Evolutionary conservation across 208 protist species (phyloP), one percentile per base, ranked within the genome.

Genomic region (Leishmania mexicana): DNA sequence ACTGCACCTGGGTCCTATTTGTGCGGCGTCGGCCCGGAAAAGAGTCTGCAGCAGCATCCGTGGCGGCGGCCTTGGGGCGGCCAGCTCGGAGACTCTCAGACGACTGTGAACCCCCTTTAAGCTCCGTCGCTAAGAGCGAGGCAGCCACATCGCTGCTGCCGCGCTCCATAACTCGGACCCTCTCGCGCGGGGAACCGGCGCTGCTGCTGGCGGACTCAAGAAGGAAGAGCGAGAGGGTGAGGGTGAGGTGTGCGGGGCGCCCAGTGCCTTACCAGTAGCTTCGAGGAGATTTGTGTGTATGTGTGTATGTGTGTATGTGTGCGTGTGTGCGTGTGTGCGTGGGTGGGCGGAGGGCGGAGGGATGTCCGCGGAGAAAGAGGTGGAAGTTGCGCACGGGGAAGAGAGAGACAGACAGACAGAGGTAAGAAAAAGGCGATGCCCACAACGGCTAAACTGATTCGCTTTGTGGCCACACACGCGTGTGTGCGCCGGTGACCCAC

Each of bases 71-170:
- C 15, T 62, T 62, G 51, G 49, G 40, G 51, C 11, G 35, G 19
- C 4, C 51, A 47, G 11, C 13, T 35, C 24, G 35, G 7, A 62
- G 51, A 38, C 3, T 45, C 17, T 76, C 51, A 21, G 73, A 54
- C 31, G 58, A 17, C 45, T 71, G 11, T 19, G 57, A 21, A 24
- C 45, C 47, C 4, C 70, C 58, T 15, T 70, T 64, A 38, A 85
- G 49, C 68, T 80, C 81, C 15, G 67, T 74, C n/a, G 81, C 76
- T 54, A 85, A 45, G 76, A 81, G 81, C 8, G 75, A 76, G 10
- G 81, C 81, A 31, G 81, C 75, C 19, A 81, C 76, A 72, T 81
- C 58, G n/a, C 31, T 64, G 31, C 49, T 67, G 35, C 68, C 40
- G 60, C 60, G 17, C 24, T 74, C 71, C 81, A 85, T 85, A 24